phyloP scores from a whole-genome alignment of 177 flowering plant genomes.

The Tripterygium wilfordii region DNA sequence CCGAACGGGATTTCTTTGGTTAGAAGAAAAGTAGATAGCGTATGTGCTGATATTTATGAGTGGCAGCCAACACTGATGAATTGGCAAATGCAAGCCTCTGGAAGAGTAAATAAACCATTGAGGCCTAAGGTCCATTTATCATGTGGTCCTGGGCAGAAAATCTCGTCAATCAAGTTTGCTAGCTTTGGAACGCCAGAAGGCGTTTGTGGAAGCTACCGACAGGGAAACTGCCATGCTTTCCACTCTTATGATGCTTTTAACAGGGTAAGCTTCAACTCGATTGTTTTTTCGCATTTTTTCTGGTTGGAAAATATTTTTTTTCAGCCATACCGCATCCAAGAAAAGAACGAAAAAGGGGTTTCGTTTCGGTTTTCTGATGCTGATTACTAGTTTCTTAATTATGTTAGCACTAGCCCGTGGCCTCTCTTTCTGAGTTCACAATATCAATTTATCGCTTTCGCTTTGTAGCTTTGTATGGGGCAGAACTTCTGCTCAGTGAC shows the following conservation, averaged over 20 bases:
- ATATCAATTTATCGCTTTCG: too few relatives aligned
- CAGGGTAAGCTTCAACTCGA: conserved; percentile 34
- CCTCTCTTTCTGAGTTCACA: too few relatives aligned
- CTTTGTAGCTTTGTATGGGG: conserved; percentile 56
- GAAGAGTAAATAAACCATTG: conserved; percentile 34
- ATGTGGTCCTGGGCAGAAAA: conserved; percentile 48
- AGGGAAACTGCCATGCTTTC: conserved; percentile 46
- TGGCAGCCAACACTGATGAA: conserved; percentile 44
- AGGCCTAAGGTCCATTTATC: conserved; percentile 41
- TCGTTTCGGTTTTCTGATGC: too few relatives aligned
- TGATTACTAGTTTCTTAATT: too few relatives aligned
- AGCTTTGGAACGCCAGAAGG: conserved; percentile 58
- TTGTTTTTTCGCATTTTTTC: too few relatives aligned
- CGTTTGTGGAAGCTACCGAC: conserved; percentile 34
- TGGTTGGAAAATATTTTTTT: too few relatives aligned
- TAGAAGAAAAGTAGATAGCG: conserved; percentile 35
- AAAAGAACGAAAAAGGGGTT: too few relatives aligned
- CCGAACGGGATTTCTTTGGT: conserved; percentile 39
- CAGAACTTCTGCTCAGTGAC: conserved; percentile 53
- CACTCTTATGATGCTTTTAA: conserved; percentile 43
- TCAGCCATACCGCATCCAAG: too few relatives aligned
- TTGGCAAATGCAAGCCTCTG: conserved; percentile 39
- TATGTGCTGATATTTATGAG: conserved; percentile 47
- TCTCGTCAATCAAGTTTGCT: conserved; percentile 41
- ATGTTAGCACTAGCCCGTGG: too few relatives aligned